A percentile compares a stretch with the other conserved stretches of the same genome.
Evolutionary conservation across 2,329 filamentous ascomycete genomes (phyloP).

Genomic region (Cercospora janseana): DNA sequence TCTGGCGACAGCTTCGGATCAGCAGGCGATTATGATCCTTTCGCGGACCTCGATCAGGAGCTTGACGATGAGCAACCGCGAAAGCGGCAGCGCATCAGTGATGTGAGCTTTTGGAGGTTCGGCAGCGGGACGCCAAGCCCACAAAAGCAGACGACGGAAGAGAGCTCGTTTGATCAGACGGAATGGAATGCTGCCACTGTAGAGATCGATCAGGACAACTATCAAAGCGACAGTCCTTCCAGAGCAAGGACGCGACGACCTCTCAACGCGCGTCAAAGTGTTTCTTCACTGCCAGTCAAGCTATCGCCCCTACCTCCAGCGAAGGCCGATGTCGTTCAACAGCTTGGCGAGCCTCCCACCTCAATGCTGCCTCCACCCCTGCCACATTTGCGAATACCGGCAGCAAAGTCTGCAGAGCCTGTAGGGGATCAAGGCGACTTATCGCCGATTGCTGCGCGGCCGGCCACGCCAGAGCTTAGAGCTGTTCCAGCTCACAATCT

Average conservation of each 20-base stretch:
- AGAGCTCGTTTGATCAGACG: slow-evolving; percentile 5
- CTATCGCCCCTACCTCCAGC: slow-evolving; percentile 7
- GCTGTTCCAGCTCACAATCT: slow-evolving; percentile 33
- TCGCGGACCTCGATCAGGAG: slow-evolving; percentile 63
- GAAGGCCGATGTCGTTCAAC: not conserved
- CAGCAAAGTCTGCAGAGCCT: slow-evolving; percentile 1
- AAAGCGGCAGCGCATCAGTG: slow-evolving; percentile 69
- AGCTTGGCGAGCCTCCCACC: not conserved
- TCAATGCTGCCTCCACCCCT: slow-evolving; percentile 30
- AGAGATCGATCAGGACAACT: not conserved
- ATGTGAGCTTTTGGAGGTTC: slow-evolving; percentile 71
- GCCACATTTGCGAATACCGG: slow-evolving; percentile 29
- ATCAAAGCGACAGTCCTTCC: not conserved
- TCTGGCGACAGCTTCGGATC: slow-evolving; percentile 69
- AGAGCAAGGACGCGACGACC: not conserved
- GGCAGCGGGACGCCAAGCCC: slow-evolving; percentile 70
- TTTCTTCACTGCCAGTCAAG: slow-evolving; percentile 2
- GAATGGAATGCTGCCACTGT: not conserved
- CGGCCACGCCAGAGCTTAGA: slow-evolving; percentile 34
- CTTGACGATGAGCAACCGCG: slow-evolving; percentile 57
- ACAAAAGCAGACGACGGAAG: slow-evolving; percentile 46
- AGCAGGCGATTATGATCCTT: slow-evolving; percentile 59
- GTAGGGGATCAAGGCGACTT: not conserved
- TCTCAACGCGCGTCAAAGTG: not conserved
- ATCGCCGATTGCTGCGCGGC: slow-evolving; percentile 16